phyloP scores from a whole-genome alignment of 2,329 filamentous ascomycete genomes.

The Ophiostoma novo-ulmi region DNA sequence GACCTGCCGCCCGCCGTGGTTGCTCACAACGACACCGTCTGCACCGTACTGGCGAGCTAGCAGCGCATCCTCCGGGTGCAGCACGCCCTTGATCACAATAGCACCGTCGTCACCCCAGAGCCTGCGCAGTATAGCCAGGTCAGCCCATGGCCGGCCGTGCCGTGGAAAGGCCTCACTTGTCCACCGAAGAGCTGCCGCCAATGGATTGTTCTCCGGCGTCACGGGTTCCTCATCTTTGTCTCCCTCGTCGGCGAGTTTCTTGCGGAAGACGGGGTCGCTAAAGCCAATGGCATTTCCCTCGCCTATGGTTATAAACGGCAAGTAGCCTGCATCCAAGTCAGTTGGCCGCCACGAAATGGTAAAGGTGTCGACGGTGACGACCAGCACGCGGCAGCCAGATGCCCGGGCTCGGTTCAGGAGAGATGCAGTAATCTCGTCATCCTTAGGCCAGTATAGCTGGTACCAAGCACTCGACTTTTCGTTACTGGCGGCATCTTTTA shows the following conservation, averaged over 20 bases:
- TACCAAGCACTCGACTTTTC: slow-evolving; percentile 48
- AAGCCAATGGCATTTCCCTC: slow-evolving; percentile 59
- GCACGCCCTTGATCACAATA: slow-evolving; percentile 58
- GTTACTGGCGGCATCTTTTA: slow-evolving; percentile 10
- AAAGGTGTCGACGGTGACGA: slow-evolving; percentile 70
- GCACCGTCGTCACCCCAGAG: slow-evolving; percentile 52
- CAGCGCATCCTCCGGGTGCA: slow-evolving; percentile 46
- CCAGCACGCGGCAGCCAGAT: slow-evolving; percentile 58
- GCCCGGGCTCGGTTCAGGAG: slow-evolving; percentile 56
- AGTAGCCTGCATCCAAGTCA: slow-evolving; percentile 59
- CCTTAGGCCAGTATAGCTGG: slow-evolving; percentile 69
- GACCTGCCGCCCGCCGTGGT: slow-evolving; percentile 54
- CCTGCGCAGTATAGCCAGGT: slow-evolving; percentile 53
- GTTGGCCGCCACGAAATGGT: slow-evolving; percentile 62
- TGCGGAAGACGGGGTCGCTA: slow-evolving; percentile 60
- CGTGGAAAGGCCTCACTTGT: slow-evolving; percentile 48
- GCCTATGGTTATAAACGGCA: slow-evolving; percentile 46
- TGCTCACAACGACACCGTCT: slow-evolving; percentile 52
- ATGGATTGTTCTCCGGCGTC: slow-evolving; percentile 44
- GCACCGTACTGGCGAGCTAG: slow-evolving; percentile 42
- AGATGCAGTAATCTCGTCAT: slow-evolving; percentile 59
- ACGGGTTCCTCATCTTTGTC: slow-evolving; percentile 32
- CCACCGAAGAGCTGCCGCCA: slow-evolving; percentile 51
- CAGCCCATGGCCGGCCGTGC: slow-evolving; percentile 53
- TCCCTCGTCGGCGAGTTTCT: slow-evolving; percentile 45